Percentiles rank a stretch among this genome's conserved stretches.
phyloP scores from a whole-genome alignment of 2,329 filamentous ascomycete genomes.

The Fusarium sp. region DNA sequence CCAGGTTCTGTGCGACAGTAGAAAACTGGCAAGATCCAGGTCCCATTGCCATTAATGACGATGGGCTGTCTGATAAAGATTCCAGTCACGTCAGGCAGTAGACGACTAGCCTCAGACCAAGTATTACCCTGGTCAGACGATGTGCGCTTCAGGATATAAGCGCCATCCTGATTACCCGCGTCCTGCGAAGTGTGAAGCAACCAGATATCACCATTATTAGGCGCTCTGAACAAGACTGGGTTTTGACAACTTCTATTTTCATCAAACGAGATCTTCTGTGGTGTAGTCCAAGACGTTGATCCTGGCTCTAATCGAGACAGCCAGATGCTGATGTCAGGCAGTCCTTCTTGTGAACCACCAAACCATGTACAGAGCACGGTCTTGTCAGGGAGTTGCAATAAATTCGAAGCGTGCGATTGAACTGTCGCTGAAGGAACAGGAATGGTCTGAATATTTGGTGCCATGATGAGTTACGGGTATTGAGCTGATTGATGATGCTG shows the following conservation, averaged over 20 bases:
- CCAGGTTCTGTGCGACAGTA: slow-evolving; percentile 54
- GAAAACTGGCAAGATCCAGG: slow-evolving; percentile 56
- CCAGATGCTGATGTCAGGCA: slow-evolving; percentile 57
- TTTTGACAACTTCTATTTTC: slow-evolving; percentile 56
- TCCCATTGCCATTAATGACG: slow-evolving; percentile 48
- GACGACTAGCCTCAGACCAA: slow-evolving; percentile 49
- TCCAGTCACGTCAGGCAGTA: slow-evolving; percentile 49
- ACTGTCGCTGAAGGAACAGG: slow-evolving; percentile 52
- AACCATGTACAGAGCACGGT: slow-evolving; percentile 57
- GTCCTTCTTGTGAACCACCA: slow-evolving; percentile 57
- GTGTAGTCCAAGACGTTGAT: slow-evolving; percentile 45
- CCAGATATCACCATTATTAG: slow-evolving; percentile 50
- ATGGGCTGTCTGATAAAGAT: slow-evolving; percentile 56
- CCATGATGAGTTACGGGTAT: background rate
- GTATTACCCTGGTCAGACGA: slow-evolving; percentile 50
- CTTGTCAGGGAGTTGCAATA: slow-evolving; percentile 53
- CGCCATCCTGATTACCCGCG: slow-evolving; percentile 56
- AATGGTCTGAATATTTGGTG: slow-evolving; percentile 13
- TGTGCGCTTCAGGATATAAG: slow-evolving; percentile 50
- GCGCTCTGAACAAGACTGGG: slow-evolving; percentile 53
- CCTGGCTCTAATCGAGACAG: slow-evolving; percentile 50
- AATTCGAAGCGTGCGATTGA: slow-evolving; percentile 58
- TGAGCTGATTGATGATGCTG: background rate
- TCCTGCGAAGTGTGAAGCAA: slow-evolving; percentile 58
- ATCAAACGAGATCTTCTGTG: slow-evolving; percentile 52